Evolutionary conservation across 2,329 filamentous ascomycete species (phyloP), one percentile per base, ranked within the genome.

Genomic region (Cladophialophora chaetospira): DNA sequence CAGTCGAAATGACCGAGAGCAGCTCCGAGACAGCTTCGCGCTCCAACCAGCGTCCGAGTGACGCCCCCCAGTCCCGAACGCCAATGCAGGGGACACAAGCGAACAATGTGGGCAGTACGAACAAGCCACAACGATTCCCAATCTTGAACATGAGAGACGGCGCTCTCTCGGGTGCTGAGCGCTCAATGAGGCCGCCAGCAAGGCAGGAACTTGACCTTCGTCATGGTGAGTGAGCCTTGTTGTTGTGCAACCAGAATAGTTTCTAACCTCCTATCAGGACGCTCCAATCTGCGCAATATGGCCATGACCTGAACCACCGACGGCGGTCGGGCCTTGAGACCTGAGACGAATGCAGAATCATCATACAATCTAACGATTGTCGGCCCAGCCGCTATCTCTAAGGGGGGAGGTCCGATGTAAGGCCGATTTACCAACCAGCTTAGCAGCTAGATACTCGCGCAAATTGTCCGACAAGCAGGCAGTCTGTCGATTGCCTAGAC

Each of bases 1-100:
- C 13, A 48, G 26, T 23, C 31, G 33, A 25, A 25, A 15, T 31
- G 36, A 23, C 43, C 25, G 49, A 55, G 19, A 25, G 31, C 44
- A 46, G 31, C 43, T 53, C 45, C 44, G 52, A 36, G 25, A 50
- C 53, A 52, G 26, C 75, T 77, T 78, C 61, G 45, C 56, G 60
- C 58, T 43, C 48, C 29, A 23, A 36, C 43, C 48, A 56, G 61
- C 63, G 60, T 60, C 61, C 54, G 10, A 51, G 42, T 26, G 57
- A 71, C 58, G 69, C 47, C 21, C 26, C 53, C 15, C 13, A 13
- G 25, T 57, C 53, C 43, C 49, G 25, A 19, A 21, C 19, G 38
- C 36, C 19, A 44, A 44, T 23, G 29, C 29, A 46, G n/a, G 51
- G 46, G 46, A 55, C 38, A 31, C 25, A 45, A 33, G 5, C 15